These are phyloP conservation scores for Elsinoe perseae DNA, from an alignment of 2,329 filamentous ascomycete genomes.

Conservation along the genomic window DNA sequence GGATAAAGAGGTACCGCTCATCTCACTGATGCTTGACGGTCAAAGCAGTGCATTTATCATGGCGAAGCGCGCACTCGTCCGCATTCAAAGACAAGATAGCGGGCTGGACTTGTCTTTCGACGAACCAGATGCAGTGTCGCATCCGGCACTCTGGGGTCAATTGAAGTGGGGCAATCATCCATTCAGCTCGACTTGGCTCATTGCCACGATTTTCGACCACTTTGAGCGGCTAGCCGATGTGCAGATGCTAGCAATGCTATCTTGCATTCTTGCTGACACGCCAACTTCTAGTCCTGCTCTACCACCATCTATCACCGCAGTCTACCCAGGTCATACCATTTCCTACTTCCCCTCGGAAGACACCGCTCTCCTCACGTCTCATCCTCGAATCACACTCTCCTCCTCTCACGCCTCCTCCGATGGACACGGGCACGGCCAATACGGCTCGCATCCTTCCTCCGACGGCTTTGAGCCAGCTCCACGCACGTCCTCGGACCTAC, in stretches of 20 bases:
- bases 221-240: slow-evolving; percentile 55
- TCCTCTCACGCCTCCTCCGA: slow-evolving; percentile 45
- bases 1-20: slow-evolving; percentile 65
- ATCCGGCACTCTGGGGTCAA: slow-evolving; percentile 36
- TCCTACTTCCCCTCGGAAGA: slow-evolving; percentile 9
- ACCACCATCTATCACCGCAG: background rate
- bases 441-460: slow-evolving; percentile 41
- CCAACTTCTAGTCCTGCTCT: background rate
- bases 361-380: background rate
- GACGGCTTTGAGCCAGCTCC: slow-evolving; percentile 39
- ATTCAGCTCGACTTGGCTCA: slow-evolving; percentile 48
- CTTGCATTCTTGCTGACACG: slow-evolving; percentile 50
- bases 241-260: slow-evolving; percentile 59
- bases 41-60: slow-evolving; percentile 59
- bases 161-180: slow-evolving; percentile 53
- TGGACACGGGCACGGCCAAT: slow-evolving; percentile 41
- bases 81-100: slow-evolving; percentile 44
- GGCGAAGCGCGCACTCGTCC: slow-evolving; percentile 53
- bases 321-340: slow-evolving; percentile 8
- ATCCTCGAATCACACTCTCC: slow-evolving; percentile 25
- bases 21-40: slow-evolving; percentile 45
- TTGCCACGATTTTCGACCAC: slow-evolving; percentile 51
- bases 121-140: slow-evolving; percentile 32
- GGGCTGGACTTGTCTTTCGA: slow-evolving; percentile 42
- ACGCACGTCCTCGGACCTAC: slow-evolving; percentile 34